Conservation (phyloP, 2,329 filamentous ascomycete genomes). For the Laburnicola sp. region DNA sequence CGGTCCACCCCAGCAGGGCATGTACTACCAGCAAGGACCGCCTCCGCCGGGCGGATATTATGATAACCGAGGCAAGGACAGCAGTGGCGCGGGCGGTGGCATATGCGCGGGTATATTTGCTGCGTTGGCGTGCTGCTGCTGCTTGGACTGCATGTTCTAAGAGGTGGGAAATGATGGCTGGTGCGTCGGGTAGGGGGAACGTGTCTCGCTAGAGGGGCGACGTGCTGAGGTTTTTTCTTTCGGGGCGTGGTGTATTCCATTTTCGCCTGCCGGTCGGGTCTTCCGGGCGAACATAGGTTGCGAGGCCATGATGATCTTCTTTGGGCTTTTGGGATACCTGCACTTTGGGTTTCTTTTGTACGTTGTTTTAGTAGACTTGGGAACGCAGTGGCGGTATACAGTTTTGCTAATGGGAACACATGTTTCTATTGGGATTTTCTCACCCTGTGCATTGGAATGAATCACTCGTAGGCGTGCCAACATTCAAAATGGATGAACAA, state of each 20-base stretch:
- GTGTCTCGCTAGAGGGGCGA: background rate
- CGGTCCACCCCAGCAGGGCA: slow-evolving; percentile 34
- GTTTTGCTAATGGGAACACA: too few relatives aligned
- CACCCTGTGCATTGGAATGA: too few relatives aligned
- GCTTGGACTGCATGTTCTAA: slow-evolving; percentile 56
- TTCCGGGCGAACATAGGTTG: background rate
- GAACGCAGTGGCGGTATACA: too few relatives aligned
- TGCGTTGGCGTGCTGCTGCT: slow-evolving; percentile 56
- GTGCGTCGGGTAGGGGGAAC: too few relatives aligned
- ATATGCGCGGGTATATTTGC: slow-evolving; percentile 50
- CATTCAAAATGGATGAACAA: too few relatives aligned
- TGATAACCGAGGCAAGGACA: slow-evolving; percentile 35
- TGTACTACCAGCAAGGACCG: slow-evolving; percentile 40
- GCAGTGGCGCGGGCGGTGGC: slow-evolving; percentile 41
- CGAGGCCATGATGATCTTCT: background rate
- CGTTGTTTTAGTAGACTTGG: background rate
- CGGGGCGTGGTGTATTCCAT: background rate
- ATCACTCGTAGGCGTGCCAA: too few relatives aligned
- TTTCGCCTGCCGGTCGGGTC: slow-evolving; percentile 18
- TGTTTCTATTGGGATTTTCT: too few relatives aligned
- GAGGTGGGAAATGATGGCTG: background rate
- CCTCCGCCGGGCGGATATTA: slow-evolving; percentile 47
- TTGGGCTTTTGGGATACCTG: background rate
- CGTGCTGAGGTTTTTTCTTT: background rate
- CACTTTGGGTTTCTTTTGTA: background rate